phyloP scores from a whole-genome alignment of 1,139 yeast species.

The Pichia sp. region DNA sequence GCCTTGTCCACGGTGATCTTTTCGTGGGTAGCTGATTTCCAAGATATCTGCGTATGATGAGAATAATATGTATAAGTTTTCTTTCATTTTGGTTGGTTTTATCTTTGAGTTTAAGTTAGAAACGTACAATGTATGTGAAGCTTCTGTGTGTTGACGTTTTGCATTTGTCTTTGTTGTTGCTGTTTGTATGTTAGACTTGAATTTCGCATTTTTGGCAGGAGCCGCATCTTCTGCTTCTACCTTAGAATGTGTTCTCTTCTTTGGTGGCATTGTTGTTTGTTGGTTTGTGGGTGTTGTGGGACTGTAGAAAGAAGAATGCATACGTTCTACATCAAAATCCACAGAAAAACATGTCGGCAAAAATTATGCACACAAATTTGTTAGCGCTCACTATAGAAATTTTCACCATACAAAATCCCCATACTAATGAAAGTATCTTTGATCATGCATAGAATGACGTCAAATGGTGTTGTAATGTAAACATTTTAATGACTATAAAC shows the following conservation, averaged over 20 bases:
- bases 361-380: not conserved
- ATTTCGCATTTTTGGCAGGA: not conserved
- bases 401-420: no score
- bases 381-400: not conserved
- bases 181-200: not conserved
- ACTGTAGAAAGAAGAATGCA: no score
- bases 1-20: conserved; percentile 72
- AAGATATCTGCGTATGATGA: conserved; percentile 69
- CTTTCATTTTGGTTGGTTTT: conserved; percentile 44
- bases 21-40: conserved; percentile 48
- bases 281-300: no score
- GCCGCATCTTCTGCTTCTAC: not conserved
- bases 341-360: no score
- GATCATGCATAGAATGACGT: no score
- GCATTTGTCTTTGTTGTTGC: not conserved
- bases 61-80: conserved; percentile 59
- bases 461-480: no score
- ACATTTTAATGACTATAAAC: no score
- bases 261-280: conserved; percentile 16
- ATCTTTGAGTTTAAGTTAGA: conserved; percentile 67
- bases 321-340: no score
- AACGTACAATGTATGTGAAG: conserved; percentile 48
- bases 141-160: conserved; percentile 13
- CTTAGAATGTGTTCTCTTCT: conserved; percentile 11
- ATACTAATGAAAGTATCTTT: no score